These are phyloP conservation scores for Stachybotrys elegans DNA, from an alignment of 2,329 filamentous ascomycete species.

Conservation along the genomic window DNA sequence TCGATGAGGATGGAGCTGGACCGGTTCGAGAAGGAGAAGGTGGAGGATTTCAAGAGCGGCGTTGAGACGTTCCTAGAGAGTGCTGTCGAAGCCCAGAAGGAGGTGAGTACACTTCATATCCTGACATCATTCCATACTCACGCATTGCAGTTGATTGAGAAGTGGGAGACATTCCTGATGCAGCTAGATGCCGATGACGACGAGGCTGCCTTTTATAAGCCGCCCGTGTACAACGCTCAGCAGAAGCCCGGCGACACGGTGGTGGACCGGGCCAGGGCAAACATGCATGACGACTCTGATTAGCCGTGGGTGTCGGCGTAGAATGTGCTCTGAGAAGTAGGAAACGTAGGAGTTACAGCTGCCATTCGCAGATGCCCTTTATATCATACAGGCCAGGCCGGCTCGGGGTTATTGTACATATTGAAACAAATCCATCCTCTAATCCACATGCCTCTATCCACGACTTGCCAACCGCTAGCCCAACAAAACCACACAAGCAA, in stretches of 20 bases:
- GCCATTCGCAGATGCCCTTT: slow-evolving; percentile 22
- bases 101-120: slow-evolving; percentile 52
- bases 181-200: slow-evolving; percentile 94
- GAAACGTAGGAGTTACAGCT: too few species aligned
- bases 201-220: slow-evolving; percentile 61
- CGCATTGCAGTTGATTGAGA: slow-evolving; percentile 59
- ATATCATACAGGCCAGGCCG: slow-evolving; percentile 29
- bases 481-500: too few species aligned
- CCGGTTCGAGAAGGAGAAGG: slow-evolving; percentile 93
- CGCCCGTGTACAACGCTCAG: slow-evolving; percentile 49
- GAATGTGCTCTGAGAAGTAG: too few species aligned
- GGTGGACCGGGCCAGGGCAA: slow-evolving; percentile 53
- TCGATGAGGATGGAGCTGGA: slow-evolving; percentile 89
- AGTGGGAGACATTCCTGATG: slow-evolving; percentile 98
- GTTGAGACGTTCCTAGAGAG: slow-evolving; percentile 97
- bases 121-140: slow-evolving; percentile 12
- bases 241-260: slow-evolving; percentile 54
- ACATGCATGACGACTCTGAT: slow-evolving; percentile 56
- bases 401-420: slow-evolving; percentile 28
- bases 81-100: slow-evolving; percentile 96
- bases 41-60: slow-evolving; percentile 97
- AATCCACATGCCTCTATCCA: too few species aligned
- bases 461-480: slow-evolving; percentile 3
- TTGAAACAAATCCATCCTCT: slow-evolving; percentile 18
- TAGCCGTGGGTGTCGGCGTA: too few species aligned